phyloP scores from a whole-genome alignment of 2,329 filamentous ascomycete genomes.

The Raffaelea albimanens region DNA sequence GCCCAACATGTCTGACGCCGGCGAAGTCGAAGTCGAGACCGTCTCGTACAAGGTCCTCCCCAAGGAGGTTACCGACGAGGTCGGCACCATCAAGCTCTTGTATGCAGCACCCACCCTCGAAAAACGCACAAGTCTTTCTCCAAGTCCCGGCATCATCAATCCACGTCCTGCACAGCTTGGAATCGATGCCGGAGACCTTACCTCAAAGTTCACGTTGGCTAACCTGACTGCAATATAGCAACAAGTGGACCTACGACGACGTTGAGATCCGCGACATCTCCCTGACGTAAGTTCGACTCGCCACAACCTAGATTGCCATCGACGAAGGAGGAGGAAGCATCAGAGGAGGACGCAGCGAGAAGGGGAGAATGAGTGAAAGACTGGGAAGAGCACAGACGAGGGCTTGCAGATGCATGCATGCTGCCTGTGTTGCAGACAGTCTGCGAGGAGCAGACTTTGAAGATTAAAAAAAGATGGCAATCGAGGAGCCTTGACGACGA shows the following conservation, averaged over 20 bases:
- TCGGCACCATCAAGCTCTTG: slow-evolving; percentile 90
- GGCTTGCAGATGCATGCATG: too few species aligned
- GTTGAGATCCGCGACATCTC: slow-evolving; percentile 99
- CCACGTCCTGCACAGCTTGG: neutral
- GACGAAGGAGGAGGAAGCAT: too few species aligned
- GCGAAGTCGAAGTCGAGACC: slow-evolving; percentile 87
- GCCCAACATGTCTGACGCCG: slow-evolving; percentile 80
- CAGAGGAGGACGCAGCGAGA: too few species aligned
- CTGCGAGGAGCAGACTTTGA: neutral
- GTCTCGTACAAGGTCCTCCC: slow-evolving; percentile 70
- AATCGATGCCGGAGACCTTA: neutral
- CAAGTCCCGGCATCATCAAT: neutral
- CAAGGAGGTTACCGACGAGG: slow-evolving; percentile 83
- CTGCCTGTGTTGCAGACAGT: neutral
- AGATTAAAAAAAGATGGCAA: neutral
- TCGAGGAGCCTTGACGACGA: too few species aligned
- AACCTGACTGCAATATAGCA: slow-evolving; percentile 11
- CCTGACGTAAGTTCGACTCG: slow-evolving; percentile 71
- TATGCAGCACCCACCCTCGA: slow-evolving; percentile 5
- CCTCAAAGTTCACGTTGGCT: neutral
- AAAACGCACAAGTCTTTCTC: neutral
- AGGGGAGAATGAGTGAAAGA: too few species aligned
- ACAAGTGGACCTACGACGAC: slow-evolving; percentile 97
- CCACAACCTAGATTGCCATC: too few species aligned
- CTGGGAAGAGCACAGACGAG: too few species aligned